Percentiles rank a stretch among this genome's conserved stretches.
These are phyloP conservation scores for Saccharomycopsis hybrid DNA, from an alignment of 1,139 yeast genomes.

Conservation along the genomic window DNA sequence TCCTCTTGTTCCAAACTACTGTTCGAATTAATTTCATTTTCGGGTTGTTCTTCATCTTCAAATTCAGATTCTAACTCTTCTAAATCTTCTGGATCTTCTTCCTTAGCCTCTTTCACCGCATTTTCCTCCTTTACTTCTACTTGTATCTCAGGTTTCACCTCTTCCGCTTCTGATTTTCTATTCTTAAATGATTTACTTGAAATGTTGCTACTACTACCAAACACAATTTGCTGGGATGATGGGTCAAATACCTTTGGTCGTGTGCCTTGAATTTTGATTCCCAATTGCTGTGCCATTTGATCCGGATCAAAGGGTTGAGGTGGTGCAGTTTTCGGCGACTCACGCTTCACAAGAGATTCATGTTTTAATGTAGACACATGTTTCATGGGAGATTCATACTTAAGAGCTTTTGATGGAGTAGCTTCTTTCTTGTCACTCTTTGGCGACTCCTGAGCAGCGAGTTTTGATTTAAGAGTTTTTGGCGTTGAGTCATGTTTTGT, in stretches of 20 bases:
- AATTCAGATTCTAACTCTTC: background rate
- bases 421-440: too few relatives aligned
- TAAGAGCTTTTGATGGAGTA: too few relatives aligned
- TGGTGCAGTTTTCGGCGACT: too few relatives aligned
- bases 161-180: background rate
- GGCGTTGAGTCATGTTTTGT: too few relatives aligned
- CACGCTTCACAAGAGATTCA: too few relatives aligned
- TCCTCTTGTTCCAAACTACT: background rate
- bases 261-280: slow-evolving; percentile 13
- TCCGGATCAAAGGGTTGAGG: slow-evolving; percentile 13
- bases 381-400: too few relatives aligned
- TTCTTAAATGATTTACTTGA: slow-evolving; percentile 2
- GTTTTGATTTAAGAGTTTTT: too few relatives aligned
- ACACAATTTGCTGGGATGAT: slow-evolving; percentile 2
- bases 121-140: background rate
- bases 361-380: too few relatives aligned
- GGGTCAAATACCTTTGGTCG: slow-evolving; percentile 11
- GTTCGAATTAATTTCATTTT: too few relatives aligned
- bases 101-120: too few relatives aligned
- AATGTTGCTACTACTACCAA: background rate
- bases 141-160: background rate
- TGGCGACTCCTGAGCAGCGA: too few relatives aligned
- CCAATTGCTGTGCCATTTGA: slow-evolving; percentile 14
- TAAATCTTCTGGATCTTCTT: background rate
- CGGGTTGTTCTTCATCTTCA: background rate